These are phyloP conservation scores for Lepidium campestre DNA, from an alignment of 441 rosid species.

Conservation along the genomic window DNA sequence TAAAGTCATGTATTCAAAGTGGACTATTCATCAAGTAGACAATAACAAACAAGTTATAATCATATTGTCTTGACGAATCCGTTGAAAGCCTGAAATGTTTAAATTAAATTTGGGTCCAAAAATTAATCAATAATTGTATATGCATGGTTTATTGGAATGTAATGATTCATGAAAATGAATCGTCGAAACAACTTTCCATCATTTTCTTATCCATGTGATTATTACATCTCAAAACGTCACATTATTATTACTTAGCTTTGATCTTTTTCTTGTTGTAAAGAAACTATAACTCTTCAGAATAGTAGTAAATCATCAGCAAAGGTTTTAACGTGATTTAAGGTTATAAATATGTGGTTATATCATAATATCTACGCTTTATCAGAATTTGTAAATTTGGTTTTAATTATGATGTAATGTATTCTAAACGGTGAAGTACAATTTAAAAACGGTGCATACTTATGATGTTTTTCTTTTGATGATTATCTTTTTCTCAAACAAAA, in stretches of 20 bases:
- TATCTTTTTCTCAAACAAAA: too few relatives aligned
- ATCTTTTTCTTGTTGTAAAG: not conserved
- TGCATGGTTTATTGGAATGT: conserved; percentile 21
- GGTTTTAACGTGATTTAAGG: not conserved
- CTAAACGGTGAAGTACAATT: not conserved
- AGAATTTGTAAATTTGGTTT: not conserved
- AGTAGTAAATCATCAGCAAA: not conserved
- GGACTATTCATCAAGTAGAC: conserved; percentile 7
- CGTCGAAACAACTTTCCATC: conserved; percentile 17
- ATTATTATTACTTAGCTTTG: conserved; percentile 9
- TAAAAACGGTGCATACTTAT: not conserved
- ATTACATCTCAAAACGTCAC: conserved; percentile 20
- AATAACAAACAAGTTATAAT: conserved; percentile 7
- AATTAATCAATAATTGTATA: not conserved
- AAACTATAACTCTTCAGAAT: not conserved
- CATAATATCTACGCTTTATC: not conserved
- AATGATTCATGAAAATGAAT: conserved; percentile 25
- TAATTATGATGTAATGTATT: not conserved
- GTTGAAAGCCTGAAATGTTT: not conserved
- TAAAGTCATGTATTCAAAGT: not conserved
- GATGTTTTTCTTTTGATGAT: too few relatives aligned
- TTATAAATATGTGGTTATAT: not conserved
- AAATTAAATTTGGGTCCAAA: not conserved
- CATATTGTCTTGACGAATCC: conserved; percentile 13
- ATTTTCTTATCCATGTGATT: conserved; percentile 15